phyloP scores from a whole-genome alignment of 2,329 filamentous ascomycete species.

The Microcyclosporella mali region DNA sequence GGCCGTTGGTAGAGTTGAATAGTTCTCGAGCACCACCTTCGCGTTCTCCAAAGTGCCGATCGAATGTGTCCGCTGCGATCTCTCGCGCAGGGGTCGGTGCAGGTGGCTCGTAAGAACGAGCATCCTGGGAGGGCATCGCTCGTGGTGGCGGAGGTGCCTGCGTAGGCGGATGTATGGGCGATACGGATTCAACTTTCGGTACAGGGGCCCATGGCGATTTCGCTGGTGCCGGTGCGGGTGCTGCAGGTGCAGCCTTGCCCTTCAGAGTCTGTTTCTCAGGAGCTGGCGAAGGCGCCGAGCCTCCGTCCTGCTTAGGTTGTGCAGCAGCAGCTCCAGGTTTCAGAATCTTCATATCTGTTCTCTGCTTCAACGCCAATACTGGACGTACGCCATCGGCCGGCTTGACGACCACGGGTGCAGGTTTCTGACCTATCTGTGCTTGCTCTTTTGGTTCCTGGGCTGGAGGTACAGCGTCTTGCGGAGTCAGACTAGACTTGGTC shows the following conservation, averaged over 20 bases:
- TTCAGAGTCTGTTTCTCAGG: constrained; percentile 60
- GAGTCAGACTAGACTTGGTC: constrained; percentile 70
- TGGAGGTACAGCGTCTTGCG: constrained; percentile 37
- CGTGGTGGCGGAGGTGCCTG: constrained; percentile 35
- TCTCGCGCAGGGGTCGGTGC: constrained; percentile 61
- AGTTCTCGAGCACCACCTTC: constrained; percentile 66
- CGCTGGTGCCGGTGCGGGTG: constrained; percentile 58
- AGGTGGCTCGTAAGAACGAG: constrained; percentile 50
- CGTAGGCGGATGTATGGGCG: constrained; percentile 57
- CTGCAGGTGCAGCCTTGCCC: constrained; percentile 51
- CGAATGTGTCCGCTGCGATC: constrained; percentile 91
- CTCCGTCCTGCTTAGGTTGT: constrained; percentile 32
- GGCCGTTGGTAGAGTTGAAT: constrained; percentile 90
- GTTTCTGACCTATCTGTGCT: constrained; percentile 14
- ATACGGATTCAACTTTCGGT: constrained; percentile 75
- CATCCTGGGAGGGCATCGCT: constrained; percentile 48
- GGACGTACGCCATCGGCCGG: constrained; percentile 25
- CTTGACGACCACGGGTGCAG: constrained; percentile 22
- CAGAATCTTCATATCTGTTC: constrained; percentile 43
- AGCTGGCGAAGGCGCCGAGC: constrained; percentile 47
- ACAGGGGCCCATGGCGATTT: constrained; percentile 91
- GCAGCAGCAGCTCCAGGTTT: constrained; percentile 40
- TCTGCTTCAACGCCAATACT: constrained; percentile 31
- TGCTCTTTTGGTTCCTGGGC: constrained; percentile 9
- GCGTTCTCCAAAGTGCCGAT: constrained; percentile 70